A percentile compares a stretch with the other conserved stretches of the same genome.
Conservation (phyloP, 116 monocot genomes). For the Thalassia testudinum region DNA sequence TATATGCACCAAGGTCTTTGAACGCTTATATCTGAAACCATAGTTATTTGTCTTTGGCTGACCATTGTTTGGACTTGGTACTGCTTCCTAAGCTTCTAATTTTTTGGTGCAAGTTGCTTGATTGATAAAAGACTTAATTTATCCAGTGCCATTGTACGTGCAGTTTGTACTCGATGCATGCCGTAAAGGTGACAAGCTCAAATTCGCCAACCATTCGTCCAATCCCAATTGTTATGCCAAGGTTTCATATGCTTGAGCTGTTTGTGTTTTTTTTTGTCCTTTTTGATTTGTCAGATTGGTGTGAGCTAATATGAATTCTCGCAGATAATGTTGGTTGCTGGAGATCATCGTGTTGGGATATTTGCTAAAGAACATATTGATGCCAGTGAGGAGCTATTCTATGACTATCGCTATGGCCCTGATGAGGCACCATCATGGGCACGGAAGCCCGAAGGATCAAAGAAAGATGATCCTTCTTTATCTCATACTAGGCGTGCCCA, state of each 20-base stretch:
- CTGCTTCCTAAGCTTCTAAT: no score
- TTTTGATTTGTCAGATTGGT: no score
- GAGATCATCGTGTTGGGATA: conserved; percentile 96
- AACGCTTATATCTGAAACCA: no score
- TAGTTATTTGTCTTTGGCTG: no score
- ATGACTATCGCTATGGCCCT: conserved; percentile 90
- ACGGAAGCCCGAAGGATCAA: conserved; percentile 69
- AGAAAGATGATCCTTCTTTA: conserved; percentile 42
- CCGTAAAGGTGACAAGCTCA: conserved; percentile 87
- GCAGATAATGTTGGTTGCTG: conserved; percentile 95
- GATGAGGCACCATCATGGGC: conserved; percentile 96
- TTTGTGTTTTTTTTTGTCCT: no score
- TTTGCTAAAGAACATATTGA: conserved; percentile 95
- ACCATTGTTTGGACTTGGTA: no score
- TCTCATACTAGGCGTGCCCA: conserved; percentile 56
- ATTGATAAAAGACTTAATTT: no score
- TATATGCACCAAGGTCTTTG: no score
- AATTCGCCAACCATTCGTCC: conserved; percentile 98
- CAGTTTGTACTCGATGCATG: conserved; percentile 98
- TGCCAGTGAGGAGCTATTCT: conserved; percentile 87
- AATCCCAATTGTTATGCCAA: conserved; percentile 98
- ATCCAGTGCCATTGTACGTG: conserved; percentile 9
- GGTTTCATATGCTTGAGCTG: conserved; percentile 16
- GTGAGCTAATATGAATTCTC: not conserved
- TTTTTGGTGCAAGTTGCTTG: no score